Evolutionary conservation across 169 alveolate species (phyloP), one percentile per base, ranked within the genome.

Genomic region (Plasmodium vivax): DNA sequence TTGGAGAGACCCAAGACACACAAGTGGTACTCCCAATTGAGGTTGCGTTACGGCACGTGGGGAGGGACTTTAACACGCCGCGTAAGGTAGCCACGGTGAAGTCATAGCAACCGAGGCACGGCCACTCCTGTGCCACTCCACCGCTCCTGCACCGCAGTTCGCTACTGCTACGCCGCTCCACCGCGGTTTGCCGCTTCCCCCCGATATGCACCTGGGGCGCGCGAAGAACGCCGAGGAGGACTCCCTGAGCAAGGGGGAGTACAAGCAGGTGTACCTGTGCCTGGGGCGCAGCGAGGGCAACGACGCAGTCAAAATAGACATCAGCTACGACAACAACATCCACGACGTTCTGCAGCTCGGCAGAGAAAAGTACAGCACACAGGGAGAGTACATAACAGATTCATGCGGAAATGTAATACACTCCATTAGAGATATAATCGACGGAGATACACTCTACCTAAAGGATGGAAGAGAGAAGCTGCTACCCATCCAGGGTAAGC

Each of bases 401-500:
- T 80, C 92, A 16, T 90, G 81, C 36, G 94, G 94, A 16, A 81
- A 90, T 81, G 47, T 81, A 19, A 72, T 90, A 82, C 34, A 90
- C 12, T 80, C 90, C 14, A 90, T 90, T 38, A 90, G 38, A 90
- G 94, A 90, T 1, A 90, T 90, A 34, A 90, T 90, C 27, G 94
- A 90, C 36, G 94, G 94, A 27, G 94, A 90, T 58, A 90, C 94
- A 2, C 72, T 90, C 30, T 90, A 90, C 83, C 73, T 90, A 72
- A 90, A 90, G 36, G 94, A 90, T 30, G 38, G 62, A 34, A 81
- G 43, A 27, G 91, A 82, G 10, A 82, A 79, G 45, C 23, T 30
- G 45, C 23, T 30, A 12, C 2, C 82, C 54, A 23, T 58, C 14
- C 34, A 58, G 62, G 34, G 41, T 80, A 80, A 79, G 36, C 51